Evolutionary conservation across 106 monocot species (phyloP).

Genomic region (Agapanthus africanus): DNA sequence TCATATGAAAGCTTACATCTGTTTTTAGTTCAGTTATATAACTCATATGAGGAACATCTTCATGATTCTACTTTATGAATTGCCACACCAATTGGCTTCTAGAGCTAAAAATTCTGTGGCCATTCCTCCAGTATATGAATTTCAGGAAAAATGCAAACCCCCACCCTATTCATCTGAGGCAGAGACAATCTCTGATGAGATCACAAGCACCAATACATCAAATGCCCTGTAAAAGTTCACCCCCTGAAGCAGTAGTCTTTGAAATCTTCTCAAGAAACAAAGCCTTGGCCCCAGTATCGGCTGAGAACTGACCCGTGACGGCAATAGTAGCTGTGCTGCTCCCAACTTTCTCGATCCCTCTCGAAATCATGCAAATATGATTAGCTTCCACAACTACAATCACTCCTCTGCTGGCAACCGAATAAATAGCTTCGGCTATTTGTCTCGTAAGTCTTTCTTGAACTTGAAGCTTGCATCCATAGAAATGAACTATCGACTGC

Average conservation of each 20-base stretch:
- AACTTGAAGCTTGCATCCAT: constrained; percentile 80
- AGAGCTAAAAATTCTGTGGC: neutral
- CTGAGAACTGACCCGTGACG: constrained; percentile 70
- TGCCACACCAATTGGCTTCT: neutral
- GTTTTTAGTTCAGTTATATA: neutral
- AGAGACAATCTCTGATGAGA: neutral
- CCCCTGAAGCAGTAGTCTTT: constrained; percentile 20
- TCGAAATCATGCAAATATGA: constrained; percentile 86
- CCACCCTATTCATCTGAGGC: neutral
- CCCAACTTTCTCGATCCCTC: constrained; percentile 87
- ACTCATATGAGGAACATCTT: neutral
- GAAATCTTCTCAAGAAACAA: constrained; percentile 53
- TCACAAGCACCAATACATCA: neutral
- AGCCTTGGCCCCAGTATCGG: constrained; percentile 43
- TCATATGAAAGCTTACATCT: constrained; percentile 1
- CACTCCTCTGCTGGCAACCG: constrained; percentile 35
- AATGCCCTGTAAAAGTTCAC: too few species aligned
- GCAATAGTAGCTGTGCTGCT: constrained; percentile 89
- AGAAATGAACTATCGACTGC: constrained; percentile 64
- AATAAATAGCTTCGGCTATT: constrained; percentile 70
- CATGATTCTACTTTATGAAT: neutral
- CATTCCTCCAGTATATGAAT: neutral
- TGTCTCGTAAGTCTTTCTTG: constrained; percentile 93
- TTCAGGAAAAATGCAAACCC: neutral
- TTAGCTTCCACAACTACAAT: constrained; percentile 90